Evolutionary conservation across 441 rosid genomes (phyloP).

Genomic region (Lepidium campestre): DNA sequence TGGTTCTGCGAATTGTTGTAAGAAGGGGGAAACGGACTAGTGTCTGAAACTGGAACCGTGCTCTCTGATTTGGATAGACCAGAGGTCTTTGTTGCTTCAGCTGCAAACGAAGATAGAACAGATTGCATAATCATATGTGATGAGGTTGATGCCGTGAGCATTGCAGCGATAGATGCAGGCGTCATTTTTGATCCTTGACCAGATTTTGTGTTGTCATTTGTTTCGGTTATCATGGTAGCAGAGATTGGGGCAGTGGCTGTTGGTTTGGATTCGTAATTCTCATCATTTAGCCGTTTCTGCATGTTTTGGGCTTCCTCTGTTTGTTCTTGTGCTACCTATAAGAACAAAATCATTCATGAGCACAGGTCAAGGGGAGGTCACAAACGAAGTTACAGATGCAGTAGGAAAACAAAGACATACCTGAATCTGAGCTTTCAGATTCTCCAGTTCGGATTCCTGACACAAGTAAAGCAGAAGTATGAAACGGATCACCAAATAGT

Average conservation of each 20-base stretch:
- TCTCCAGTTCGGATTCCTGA: slow-evolving; percentile 82
- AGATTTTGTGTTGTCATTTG: slow-evolving; percentile 39
- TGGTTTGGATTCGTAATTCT: slow-evolving; percentile 17
- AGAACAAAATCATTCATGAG: slow-evolving; percentile 2
- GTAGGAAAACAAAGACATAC: slow-evolving; percentile 26
- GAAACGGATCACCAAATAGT: neutral
- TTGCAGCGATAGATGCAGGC: slow-evolving; percentile 88
- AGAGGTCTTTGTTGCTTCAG: slow-evolving; percentile 70
- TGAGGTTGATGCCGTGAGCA: slow-evolving; percentile 92
- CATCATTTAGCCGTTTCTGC: slow-evolving; percentile 32
- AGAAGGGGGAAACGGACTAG: slow-evolving; percentile 34
- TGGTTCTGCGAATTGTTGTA: slow-evolving; percentile 47
- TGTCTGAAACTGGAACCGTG: slow-evolving; percentile 39
- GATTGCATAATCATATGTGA: slow-evolving; percentile 92
- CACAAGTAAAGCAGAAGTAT: slow-evolving; percentile 10
- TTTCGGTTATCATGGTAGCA: slow-evolving; percentile 46
- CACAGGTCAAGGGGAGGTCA: neutral
- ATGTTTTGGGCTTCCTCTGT: slow-evolving; percentile 29
- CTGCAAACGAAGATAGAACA: slow-evolving; percentile 86
- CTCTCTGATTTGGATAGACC: slow-evolving; percentile 42
- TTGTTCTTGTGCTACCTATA: slow-evolving; percentile 69
- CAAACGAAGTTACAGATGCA: neutral
- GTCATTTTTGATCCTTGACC: slow-evolving; percentile 58
- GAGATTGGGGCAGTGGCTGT: slow-evolving; percentile 32
- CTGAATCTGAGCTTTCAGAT: slow-evolving; percentile 76